These are phyloP conservation scores for Chalciporus sphaerocephalus DNA, from an alignment of 768 basidiomycete species.

Conservation along the genomic window DNA sequence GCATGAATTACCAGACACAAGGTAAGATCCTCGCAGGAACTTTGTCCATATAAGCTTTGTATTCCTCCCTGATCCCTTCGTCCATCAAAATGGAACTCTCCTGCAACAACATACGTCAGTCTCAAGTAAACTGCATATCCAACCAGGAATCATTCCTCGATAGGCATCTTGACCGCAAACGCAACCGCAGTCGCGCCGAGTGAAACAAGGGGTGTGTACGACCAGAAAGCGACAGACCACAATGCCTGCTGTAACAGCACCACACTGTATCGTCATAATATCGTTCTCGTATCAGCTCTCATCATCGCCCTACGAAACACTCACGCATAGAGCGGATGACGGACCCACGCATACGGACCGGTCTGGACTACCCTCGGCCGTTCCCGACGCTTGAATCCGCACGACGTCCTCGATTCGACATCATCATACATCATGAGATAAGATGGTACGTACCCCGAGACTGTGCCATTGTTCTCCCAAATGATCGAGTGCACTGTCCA, in stretches of 20 bases:
- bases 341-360: slow-evolving; percentile 13
- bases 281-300: not conserved
- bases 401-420: too few relatives aligned
- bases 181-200: not conserved
- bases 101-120: not conserved
- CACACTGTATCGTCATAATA: not conserved
- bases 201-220: not conserved
- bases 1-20: slow-evolving; percentile 5
- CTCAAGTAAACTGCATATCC: not conserved
- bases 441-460: slow-evolving; percentile 15
- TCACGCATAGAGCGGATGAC: slow-evolving; percentile 14
- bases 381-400: slow-evolving; percentile 6
- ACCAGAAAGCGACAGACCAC: not conserved
- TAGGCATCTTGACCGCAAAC: not conserved
- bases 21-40: slow-evolving; percentile 14
- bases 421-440: not conserved
- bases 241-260: not conserved
- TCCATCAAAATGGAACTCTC: slow-evolving; percentile 8
- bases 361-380: slow-evolving; percentile 10
- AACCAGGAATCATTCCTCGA: not conserved
- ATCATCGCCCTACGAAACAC: not conserved
- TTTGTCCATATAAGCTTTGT: slow-evolving; percentile 9
- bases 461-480: slow-evolving; percentile 23
- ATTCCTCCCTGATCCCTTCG: slow-evolving; percentile 5
- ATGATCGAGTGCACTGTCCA: not conserved